phyloP scores from a whole-genome alignment of 345 rosid genomes.

The Brassica cretica region DNA sequence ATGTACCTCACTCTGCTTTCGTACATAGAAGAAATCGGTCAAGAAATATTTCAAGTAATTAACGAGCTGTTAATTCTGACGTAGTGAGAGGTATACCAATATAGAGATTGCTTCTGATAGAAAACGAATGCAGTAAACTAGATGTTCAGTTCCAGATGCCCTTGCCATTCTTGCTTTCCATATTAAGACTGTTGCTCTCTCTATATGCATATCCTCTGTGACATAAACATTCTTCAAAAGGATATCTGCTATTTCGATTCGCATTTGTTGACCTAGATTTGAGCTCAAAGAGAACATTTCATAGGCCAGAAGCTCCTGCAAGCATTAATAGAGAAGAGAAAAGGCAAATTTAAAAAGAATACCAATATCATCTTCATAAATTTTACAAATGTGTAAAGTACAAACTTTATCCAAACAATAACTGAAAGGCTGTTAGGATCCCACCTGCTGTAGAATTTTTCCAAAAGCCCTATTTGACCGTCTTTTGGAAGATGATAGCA shows the following conservation, averaged over 20 bases:
- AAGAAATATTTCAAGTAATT: constrained; percentile 16
- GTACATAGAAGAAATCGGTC: constrained; percentile 16
- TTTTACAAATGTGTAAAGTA: constrained; percentile 24
- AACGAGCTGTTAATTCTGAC: constrained; percentile 2
- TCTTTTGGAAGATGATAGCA: constrained; percentile 52
- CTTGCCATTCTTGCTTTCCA: constrained; percentile 61
- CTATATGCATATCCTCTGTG: constrained; percentile 40
- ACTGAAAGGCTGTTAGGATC: constrained; percentile 19
- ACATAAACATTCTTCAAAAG: constrained; percentile 59
- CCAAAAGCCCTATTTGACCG: constrained; percentile 48
- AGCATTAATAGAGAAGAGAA: constrained; percentile 24
- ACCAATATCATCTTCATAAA: constrained; percentile 17
- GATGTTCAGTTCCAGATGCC: constrained; percentile 52
- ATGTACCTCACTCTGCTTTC: constrained; percentile 43
- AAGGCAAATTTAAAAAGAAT: constrained; percentile 6
- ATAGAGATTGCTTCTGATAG: constrained; percentile 71
- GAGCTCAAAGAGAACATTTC: constrained; percentile 51
- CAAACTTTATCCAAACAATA: constrained; percentile 5
- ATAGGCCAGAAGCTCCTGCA: constrained; percentile 76
- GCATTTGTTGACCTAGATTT: constrained; percentile 58
- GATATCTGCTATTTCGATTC: constrained; percentile 48
- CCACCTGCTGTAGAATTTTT: constrained; percentile 83
- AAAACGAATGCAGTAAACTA: constrained; percentile 55
- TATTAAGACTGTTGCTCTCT: constrained; percentile 63
- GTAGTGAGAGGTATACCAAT: constrained; percentile 44